Conservation (phyloP, 768 basidiomycete genomes). For the Mycena rosella region DNA sequence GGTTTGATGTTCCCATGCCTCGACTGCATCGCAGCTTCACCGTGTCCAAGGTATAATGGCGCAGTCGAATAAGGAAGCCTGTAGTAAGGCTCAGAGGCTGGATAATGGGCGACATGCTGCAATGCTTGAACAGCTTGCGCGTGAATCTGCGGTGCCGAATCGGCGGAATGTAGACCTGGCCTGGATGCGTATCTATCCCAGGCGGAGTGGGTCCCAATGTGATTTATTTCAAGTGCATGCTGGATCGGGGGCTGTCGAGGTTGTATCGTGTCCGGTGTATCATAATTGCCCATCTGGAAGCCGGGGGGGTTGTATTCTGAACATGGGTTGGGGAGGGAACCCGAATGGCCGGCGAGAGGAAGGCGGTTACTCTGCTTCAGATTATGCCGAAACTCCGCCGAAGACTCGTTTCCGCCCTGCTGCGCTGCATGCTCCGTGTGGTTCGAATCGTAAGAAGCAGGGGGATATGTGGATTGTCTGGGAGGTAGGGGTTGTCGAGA, state of each 20-base stretch:
- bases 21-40: not conserved
- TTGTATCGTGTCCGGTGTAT: not conserved
- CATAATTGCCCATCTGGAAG: no score
- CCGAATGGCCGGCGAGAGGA: no score
- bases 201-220: no score
- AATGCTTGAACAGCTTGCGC: not conserved
- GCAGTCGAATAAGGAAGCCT: not conserved
- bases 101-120: not conserved
- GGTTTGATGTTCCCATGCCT: constrained; percentile 8
- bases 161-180: not conserved
- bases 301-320: not conserved
- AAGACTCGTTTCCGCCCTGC: not conserved
- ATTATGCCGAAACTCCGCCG: not conserved
- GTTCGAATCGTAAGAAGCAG: no score
- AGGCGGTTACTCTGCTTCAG: no score
- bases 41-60: not conserved
- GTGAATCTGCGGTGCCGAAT: not conserved
- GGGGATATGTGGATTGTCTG: no score
- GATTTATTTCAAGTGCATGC: no score
- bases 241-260: not conserved
- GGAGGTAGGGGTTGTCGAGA: not conserved
- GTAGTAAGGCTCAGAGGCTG: not conserved
- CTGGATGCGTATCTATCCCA: not conserved
- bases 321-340: not conserved
- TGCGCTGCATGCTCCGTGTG: not conserved